phyloP scores from a whole-genome alignment of 257 asterid genomes.

The Datura wrightii region DNA sequence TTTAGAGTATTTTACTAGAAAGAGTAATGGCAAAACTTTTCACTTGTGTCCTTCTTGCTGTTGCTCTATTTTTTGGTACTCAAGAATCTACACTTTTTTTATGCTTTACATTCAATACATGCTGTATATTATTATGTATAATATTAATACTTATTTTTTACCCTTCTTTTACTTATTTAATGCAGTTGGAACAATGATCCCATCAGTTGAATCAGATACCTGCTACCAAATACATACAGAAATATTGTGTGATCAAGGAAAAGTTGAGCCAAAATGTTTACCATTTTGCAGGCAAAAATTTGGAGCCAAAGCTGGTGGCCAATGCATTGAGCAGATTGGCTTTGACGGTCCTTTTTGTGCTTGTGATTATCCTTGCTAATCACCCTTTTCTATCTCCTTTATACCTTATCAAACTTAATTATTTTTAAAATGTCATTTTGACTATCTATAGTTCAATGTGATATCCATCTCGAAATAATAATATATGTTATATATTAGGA shows the following conservation, averaged over 20 bases:
- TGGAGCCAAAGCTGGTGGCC: constrained; percentile 22
- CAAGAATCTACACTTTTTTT: neutral
- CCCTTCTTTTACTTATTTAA: neutral
- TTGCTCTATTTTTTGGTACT: neutral
- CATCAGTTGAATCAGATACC: neutral
- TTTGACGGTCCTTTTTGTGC: neutral
- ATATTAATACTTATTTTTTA: neutral
- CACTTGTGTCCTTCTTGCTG: neutral
- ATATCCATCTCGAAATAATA: neutral
- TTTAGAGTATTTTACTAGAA: too few relatives aligned
- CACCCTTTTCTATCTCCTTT: neutral
- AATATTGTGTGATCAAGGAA: neutral
- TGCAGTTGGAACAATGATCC: constrained; percentile 19
- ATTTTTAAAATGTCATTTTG: neutral
- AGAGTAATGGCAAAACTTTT: neutral
- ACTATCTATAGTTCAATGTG: neutral
- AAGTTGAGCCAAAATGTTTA: neutral
- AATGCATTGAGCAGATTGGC: neutral
- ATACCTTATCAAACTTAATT: neutral
- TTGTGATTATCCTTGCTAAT: constrained; percentile 6
- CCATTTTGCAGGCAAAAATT: neutral
- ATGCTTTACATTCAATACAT: neutral
- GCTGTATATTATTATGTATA: neutral
- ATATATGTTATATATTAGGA: neutral
- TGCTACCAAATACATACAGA: constrained; percentile 3